Evolutionary conservation across 768 basidiomycete species (phyloP).

Genomic region (Dacryopinax primogenitus): DNA sequence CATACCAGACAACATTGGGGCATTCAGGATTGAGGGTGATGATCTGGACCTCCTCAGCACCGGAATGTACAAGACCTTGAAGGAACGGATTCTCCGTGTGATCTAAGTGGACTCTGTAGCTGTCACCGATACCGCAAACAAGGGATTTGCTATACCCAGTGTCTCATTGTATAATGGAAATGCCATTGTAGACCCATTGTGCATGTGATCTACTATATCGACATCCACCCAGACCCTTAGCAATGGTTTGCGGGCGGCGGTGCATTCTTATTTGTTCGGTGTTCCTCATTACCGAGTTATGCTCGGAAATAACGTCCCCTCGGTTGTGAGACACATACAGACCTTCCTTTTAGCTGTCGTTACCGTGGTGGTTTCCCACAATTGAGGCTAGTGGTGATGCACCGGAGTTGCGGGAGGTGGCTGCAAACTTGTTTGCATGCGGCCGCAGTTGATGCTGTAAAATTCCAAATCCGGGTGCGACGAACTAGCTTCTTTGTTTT

Average conservation of each 20-base stretch:
- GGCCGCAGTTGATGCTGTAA: background rate
- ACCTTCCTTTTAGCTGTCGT: no score
- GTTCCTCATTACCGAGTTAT: background rate
- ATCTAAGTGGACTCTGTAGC: constrained; percentile 5
- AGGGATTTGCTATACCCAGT: background rate
- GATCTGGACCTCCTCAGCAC: constrained; percentile 5
- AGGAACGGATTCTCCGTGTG: constrained; percentile 3
- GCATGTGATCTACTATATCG: background rate
- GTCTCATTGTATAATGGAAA: background rate
- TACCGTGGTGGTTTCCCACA: background rate
- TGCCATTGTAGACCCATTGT: background rate
- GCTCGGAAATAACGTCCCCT: no score
- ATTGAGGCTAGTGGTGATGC: background rate
- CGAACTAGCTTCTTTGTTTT: background rate
- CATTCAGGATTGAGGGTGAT: constrained; percentile 2
- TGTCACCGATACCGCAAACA: background rate
- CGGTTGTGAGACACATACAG: no score
- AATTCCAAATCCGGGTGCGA: background rate
- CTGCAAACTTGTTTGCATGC: background rate
- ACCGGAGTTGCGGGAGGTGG: background rate
- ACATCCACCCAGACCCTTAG: constrained; percentile 3
- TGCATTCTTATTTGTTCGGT: background rate
- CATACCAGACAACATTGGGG: background rate
- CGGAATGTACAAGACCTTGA: background rate
- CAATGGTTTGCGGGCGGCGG: background rate